Conservation (phyloP, 768 basidiomycete genomes). For the Amanita subjunquillea region DNA sequence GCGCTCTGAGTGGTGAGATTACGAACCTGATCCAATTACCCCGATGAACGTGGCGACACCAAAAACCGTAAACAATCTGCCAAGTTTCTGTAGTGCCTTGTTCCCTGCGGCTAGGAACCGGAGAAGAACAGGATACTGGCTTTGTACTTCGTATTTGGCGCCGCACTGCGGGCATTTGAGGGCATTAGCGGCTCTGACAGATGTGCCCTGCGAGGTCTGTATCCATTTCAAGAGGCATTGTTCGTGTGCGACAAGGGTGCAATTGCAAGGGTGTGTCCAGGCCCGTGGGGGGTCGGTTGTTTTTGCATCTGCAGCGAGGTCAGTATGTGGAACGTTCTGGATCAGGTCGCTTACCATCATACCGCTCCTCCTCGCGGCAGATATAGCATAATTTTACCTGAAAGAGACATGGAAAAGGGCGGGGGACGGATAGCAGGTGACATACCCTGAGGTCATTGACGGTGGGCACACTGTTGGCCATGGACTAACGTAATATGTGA, state of each 20-base stretch:
- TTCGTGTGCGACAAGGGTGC: conserved; percentile 75
- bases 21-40: conserved; percentile 54
- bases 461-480: conserved; percentile 13
- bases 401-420: neutral
- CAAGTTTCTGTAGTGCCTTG: conserved; percentile 35
- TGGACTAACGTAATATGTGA: neutral
- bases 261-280: conserved; percentile 78
- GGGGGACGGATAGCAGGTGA: neutral
- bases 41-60: conserved; percentile 40
- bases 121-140: conserved; percentile 46
- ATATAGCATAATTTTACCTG: conserved; percentile 75
- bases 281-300: conserved; percentile 38
- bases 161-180: conserved; percentile 78
- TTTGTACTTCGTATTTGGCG: conserved; percentile 54
- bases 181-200: conserved; percentile 47
- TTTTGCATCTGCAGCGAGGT: conserved; percentile 18
- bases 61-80: conserved; percentile 40
- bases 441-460: conserved; percentile 19
- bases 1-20: neutral
- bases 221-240: conserved; percentile 76
- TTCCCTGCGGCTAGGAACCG: conserved; percentile 42
- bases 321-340: neutral
- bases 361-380: conserved; percentile 62
- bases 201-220: conserved; percentile 50
- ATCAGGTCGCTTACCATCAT: conserved; percentile 23